These are phyloP conservation scores for Solanum pennellii DNA, from an alignment of 257 asterid species.

Conservation along the genomic window DNA sequence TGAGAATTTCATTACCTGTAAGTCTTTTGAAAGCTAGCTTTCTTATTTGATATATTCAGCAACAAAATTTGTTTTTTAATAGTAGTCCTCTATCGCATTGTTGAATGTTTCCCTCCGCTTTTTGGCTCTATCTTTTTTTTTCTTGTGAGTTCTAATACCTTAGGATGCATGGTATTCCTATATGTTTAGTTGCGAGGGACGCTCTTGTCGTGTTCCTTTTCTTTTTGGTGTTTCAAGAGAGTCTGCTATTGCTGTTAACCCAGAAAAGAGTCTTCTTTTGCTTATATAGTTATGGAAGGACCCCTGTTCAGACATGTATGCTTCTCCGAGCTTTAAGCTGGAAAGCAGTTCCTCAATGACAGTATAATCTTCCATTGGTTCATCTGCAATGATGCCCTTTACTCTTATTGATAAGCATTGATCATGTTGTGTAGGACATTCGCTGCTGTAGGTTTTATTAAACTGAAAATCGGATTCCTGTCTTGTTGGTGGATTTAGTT, in stretches of 20 bases:
- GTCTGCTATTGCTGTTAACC: neutral
- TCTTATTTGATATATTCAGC: neutral
- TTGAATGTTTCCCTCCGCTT: neutral
- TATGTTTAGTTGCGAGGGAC: neutral
- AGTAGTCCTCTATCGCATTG: neutral
- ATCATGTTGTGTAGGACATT: neutral
- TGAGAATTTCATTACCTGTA: conserved; percentile 90
- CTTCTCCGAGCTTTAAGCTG: neutral
- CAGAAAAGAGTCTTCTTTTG: neutral
- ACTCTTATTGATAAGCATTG: neutral
- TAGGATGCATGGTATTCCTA: neutral
- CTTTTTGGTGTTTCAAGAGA: neutral
- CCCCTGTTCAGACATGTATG: neutral
- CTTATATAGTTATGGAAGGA: neutral
- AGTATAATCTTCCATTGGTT: neutral
- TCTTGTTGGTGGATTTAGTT: neutral
- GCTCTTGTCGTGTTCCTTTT: neutral
- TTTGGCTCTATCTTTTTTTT: neutral
- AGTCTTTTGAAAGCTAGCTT: neutral
- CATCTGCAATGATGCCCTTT: neutral
- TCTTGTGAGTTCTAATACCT: neutral
- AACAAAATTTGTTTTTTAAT: neutral
- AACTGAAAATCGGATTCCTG: neutral
- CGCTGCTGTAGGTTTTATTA: neutral
- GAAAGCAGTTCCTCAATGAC: neutral